Conservation (phyloP, 1,284 basidiomycete genomes). For the Hemileccinum hortonii region DNA sequence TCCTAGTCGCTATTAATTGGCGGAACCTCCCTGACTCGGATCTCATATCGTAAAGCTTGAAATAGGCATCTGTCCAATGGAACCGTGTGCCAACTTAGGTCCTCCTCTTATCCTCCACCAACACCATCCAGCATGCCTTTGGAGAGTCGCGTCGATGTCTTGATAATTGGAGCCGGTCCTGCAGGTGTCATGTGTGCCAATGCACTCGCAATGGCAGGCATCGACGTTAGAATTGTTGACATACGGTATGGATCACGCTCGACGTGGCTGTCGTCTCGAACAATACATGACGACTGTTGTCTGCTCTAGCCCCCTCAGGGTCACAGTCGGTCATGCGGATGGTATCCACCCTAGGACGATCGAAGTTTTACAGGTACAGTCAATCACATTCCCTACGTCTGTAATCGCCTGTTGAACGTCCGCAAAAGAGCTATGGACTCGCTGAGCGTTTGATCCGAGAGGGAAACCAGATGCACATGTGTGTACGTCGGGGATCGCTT, state of each 20-base stretch:
- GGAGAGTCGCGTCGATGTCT: constrained; percentile 49
- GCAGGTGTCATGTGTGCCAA: constrained; percentile 65
- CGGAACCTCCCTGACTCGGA: not conserved
- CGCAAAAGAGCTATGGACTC: constrained; percentile 66
- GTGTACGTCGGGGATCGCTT: constrained; percentile 41
- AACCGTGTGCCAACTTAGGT: too few relatives aligned
- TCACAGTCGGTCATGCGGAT: constrained; percentile 73
- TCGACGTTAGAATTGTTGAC: constrained; percentile 66
- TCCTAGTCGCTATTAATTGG: too few relatives aligned
- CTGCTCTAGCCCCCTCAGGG: constrained; percentile 48
- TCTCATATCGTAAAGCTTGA: too few relatives aligned
- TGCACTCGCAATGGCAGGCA: constrained; percentile 57
- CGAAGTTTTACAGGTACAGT: constrained; percentile 66
- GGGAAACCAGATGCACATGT: constrained; percentile 67
- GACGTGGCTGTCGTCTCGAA: too few relatives aligned
- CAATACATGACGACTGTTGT: not conserved
- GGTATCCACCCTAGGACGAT: constrained; percentile 77
- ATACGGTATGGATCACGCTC: constrained; percentile 46
- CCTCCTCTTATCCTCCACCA: not conserved
- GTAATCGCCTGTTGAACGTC: not conserved
- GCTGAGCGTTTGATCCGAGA: constrained; percentile 61
- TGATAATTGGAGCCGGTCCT: constrained; percentile 57
- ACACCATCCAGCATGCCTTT: constrained; percentile 10
- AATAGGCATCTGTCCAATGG: too few relatives aligned
- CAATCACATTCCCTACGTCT: not conserved